Conservation (phyloP, 1,139 yeast species). For the Waltiozyma sp. region DNA sequence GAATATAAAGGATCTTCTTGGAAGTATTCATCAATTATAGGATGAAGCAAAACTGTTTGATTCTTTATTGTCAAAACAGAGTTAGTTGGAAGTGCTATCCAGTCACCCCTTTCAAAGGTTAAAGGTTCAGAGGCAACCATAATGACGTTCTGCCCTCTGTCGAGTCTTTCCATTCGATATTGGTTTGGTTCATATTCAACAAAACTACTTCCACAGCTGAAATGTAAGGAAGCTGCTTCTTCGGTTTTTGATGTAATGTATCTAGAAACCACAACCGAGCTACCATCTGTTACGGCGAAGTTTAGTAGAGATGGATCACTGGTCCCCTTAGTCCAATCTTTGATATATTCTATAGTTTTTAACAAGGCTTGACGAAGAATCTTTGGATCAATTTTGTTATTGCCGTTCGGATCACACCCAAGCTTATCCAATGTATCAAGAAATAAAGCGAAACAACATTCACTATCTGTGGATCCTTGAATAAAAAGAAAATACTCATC, state of each 20-base stretch:
- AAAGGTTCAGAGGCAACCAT: conserved; percentile 95
- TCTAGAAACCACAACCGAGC: conserved; percentile 76
- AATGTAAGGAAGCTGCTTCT: conserved; percentile 93
- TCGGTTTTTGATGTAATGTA: conserved; percentile 83
- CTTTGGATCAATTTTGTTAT: conserved; percentile 43
- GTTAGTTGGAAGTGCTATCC: conserved; percentile 96
- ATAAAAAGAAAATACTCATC: conserved; percentile 72
- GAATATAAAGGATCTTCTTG: conserved; percentile 55
- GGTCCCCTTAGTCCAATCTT: conserved; percentile 54
- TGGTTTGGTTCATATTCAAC: conserved; percentile 84
- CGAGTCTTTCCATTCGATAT: conserved; percentile 87
- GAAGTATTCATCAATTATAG: conserved; percentile 82
- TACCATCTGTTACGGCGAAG: conserved; percentile 93
- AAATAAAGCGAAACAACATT: conserved; percentile 85
- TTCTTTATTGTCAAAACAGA: conserved; percentile 73
- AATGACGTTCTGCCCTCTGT: conserved; percentile 87
- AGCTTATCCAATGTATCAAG: conserved; percentile 63
- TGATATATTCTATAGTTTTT: conserved; percentile 62
- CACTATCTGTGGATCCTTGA: conserved; percentile 94
- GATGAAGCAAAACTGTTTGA: conserved; percentile 83
- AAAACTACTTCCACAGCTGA: conserved; percentile 86
- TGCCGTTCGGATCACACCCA: conserved; percentile 56
- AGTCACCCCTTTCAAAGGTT: conserved; percentile 92
- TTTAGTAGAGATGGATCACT: conserved; percentile 81
- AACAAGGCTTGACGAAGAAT: conserved; percentile 58